Evolutionary conservation across 495 filamentous ascomycete genomes (phyloP).

Genomic region (Cercophora samala): DNA sequence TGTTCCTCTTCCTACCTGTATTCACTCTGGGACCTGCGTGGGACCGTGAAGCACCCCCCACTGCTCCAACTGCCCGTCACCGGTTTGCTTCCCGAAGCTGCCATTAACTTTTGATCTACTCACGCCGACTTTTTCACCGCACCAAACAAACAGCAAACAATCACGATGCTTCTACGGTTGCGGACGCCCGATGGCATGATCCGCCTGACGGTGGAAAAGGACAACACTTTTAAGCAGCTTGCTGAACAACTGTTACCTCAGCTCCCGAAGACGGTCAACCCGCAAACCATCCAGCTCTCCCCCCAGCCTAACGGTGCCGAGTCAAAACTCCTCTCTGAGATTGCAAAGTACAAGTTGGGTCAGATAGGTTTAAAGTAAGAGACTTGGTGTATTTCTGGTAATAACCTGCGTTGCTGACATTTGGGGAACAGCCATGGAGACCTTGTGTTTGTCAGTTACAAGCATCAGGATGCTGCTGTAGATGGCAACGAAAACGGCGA

Average conservation of each 20-base stretch:
- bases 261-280: constrained; percentile 59
- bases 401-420: constrained; percentile 14
- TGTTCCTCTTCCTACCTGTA: neutral
- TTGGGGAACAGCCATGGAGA: constrained; percentile 70
- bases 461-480: constrained; percentile 39
- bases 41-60: neutral
- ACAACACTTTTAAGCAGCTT: constrained; percentile 52
- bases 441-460: constrained; percentile 80
- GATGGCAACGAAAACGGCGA: constrained; percentile 33
- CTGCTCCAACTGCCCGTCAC: neutral
- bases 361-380: constrained; percentile 69
- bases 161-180: constrained; percentile 64
- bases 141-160: neutral
- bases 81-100: neutral
- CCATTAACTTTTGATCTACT: neutral
- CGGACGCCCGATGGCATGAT: constrained; percentile 68
- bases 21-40: neutral
- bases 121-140: neutral
- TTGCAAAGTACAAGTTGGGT: constrained; percentile 64
- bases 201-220: constrained; percentile 60
- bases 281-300: constrained; percentile 72
- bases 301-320: constrained; percentile 75
- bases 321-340: constrained; percentile 61
- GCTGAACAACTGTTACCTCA: constrained; percentile 47
- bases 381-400: neutral